phyloP scores from a whole-genome alignment of 768 basidiomycete species.

The Cystoderma amianthinum region DNA sequence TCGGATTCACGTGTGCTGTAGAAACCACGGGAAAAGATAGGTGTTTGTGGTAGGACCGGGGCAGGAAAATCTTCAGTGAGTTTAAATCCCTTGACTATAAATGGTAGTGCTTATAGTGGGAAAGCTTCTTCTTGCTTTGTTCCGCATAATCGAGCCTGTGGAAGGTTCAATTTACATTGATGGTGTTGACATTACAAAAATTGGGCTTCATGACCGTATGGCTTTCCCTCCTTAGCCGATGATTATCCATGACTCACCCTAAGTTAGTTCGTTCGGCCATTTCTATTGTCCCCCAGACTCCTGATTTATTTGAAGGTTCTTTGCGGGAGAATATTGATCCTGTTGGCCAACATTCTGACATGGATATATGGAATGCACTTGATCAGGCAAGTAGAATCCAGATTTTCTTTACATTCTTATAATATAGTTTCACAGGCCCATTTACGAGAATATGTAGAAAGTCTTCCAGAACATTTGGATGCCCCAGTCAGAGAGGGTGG shows the following conservation, averaged over 20 bases:
- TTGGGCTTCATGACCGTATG: slow-evolving; percentile 70
- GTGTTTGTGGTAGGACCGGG: slow-evolving; percentile 84
- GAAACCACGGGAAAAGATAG: slow-evolving; percentile 79
- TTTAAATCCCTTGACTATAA: not conserved
- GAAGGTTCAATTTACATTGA: slow-evolving; percentile 68
- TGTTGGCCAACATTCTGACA: slow-evolving; percentile 64
- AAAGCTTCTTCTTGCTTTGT: slow-evolving; percentile 62
- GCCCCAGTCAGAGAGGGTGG: slow-evolving; percentile 74
- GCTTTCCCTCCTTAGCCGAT: slow-evolving; percentile 7
- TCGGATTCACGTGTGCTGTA: slow-evolving; percentile 14
- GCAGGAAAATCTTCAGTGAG: slow-evolving; percentile 71
- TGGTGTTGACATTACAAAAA: slow-evolving; percentile 65
- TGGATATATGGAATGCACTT: slow-evolving; percentile 83
- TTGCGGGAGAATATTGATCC: slow-evolving; percentile 90
- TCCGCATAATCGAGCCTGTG: slow-evolving; percentile 70
- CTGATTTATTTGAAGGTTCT: slow-evolving; percentile 66
- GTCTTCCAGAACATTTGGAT: slow-evolving; percentile 61
- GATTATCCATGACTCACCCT: not conserved
- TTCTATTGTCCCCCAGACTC: slow-evolving; percentile 82
- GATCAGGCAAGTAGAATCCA: slow-evolving; percentile 38
- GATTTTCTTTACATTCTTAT: not conserved
- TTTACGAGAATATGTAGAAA: slow-evolving; percentile 63
- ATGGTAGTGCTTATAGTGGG: slow-evolving; percentile 1
- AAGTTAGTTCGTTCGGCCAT: slow-evolving; percentile 63
- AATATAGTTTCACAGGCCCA: slow-evolving; percentile 35